A percentile compares a stretch with the other conserved stretches of the same genome.
phyloP scores from a whole-genome alignment of 306 rosid genomes.

The Ormosia emarginata region DNA sequence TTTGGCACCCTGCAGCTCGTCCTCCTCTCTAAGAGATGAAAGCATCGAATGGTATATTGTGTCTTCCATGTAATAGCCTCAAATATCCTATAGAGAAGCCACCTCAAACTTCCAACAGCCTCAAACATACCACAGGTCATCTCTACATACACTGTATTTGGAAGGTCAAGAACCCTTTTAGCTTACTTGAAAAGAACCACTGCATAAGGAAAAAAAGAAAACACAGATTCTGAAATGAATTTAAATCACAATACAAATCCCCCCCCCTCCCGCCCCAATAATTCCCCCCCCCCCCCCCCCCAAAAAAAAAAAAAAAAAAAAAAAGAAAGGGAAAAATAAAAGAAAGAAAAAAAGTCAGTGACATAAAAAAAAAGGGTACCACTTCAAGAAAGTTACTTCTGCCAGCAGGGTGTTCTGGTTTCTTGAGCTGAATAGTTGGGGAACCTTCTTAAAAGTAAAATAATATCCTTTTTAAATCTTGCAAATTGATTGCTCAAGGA shows the following conservation, averaged over 20 bases:
- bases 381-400: slow-evolving; percentile 14
- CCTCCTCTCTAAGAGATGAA: background rate
- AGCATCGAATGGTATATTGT: background rate
- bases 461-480: background rate
- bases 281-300: background rate
- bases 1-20: background rate
- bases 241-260: background rate
- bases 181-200: slow-evolving; percentile 8
- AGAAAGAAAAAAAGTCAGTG: background rate
- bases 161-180: slow-evolving; percentile 25
- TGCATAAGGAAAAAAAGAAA: background rate
- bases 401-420: background rate
- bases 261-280: background rate
- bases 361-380: background rate
- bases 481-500: slow-evolving; percentile 9
- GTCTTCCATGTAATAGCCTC: background rate
- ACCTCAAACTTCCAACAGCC: background rate
- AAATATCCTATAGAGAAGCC: background rate
- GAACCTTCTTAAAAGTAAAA: background rate
- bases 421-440: background rate
- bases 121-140: background rate
- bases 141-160: slow-evolving; percentile 17
- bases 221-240: background rate
- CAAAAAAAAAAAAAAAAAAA: too few species aligned
- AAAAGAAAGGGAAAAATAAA: background rate